Percentiles rank a stretch among this genome's conserved stretches.
These are phyloP conservation scores for Cicer cuneatum DNA, from an alignment of 306 rosid genomes.

Conservation along the genomic window DNA sequence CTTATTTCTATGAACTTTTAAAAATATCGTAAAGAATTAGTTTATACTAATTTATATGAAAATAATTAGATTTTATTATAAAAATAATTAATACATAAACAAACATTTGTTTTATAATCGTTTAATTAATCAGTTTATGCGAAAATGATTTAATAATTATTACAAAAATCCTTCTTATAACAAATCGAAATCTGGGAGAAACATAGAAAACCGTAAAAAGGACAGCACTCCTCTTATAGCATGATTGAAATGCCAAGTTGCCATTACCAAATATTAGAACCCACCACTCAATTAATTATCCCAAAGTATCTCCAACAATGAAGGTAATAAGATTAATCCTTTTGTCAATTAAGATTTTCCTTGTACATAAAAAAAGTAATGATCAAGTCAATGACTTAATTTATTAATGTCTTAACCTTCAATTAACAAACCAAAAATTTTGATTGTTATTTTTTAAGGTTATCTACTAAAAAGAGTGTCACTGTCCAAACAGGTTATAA, in stretches of 20 bases:
- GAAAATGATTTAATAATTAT: background rate
- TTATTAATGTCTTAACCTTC: conserved; percentile 44
- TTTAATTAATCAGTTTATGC: too few relatives aligned
- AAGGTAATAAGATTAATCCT: conserved; percentile 42
- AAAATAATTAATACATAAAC: too few relatives aligned
- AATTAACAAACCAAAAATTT: conserved; percentile 36
- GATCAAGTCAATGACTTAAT: conserved; percentile 50
- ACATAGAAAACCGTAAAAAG: conserved; percentile 28
- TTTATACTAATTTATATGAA: too few relatives aligned
- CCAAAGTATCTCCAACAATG: conserved; percentile 44
- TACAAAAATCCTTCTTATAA: conserved; percentile 21
- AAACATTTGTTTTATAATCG: too few relatives aligned
- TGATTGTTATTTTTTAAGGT: conserved; percentile 39
- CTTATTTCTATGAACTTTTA: too few relatives aligned
- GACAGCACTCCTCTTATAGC: conserved; percentile 44
- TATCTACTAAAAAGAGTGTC: conserved; percentile 43
- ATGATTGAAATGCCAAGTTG: conserved; percentile 40
- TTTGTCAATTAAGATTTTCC: conserved; percentile 7
- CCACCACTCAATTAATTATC: conserved; percentile 40
- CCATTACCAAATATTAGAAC: conserved; percentile 12
- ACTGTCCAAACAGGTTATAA: conserved; percentile 44
- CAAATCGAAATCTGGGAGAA: conserved; percentile 36
- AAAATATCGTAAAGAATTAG: too few relatives aligned
- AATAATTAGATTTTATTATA: too few relatives aligned
- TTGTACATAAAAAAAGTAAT: background rate